Evolutionary conservation across 805 yeast genomes (phyloP).

Genomic region (Saccharomycopsis oosterbeekiorum): DNA sequence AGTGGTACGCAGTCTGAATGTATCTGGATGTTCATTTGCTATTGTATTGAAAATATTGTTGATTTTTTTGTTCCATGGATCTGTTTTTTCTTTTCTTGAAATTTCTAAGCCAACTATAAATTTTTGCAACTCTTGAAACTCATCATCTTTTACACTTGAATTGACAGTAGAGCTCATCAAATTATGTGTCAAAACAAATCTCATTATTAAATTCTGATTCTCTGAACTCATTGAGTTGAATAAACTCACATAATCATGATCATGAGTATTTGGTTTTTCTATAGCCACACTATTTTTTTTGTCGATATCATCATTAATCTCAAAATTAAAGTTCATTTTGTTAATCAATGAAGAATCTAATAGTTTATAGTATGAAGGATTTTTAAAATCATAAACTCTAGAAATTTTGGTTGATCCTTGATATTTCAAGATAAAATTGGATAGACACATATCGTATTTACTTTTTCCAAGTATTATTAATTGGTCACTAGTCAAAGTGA

Average conservation of each 20-base stretch:
- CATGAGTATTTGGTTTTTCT: not conserved
- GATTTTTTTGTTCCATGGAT: not conserved
- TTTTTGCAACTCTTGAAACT: not conserved
- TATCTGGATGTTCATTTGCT: not conserved
- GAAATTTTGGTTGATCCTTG: not conserved
- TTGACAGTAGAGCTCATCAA: not conserved
- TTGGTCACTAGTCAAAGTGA: not conserved
- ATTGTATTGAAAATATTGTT: not conserved
- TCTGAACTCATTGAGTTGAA: not conserved
- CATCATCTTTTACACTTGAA: not conserved
- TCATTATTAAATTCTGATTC: not conserved
- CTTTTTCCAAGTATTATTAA: not conserved
- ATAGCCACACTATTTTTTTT: not conserved
- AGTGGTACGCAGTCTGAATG: not conserved
- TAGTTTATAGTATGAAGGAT: conserved; percentile 2
- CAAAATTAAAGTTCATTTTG: conserved; percentile 5
- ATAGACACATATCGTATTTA: not conserved
- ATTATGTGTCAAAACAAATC: not conserved
- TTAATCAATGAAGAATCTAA: conserved; percentile 8
- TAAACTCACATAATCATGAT: not conserved
- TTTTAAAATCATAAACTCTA: conserved; percentile 6
- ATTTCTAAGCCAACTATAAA: not conserved
- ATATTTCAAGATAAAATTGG: not conserved
- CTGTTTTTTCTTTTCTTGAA: not conserved
- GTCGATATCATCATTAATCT: not conserved